A percentile compares a stretch with the other conserved stretches of the same genome.
Conservation (phyloP, 495 filamentous ascomycete genomes). For the Hypoxylon cercidicola region DNA sequence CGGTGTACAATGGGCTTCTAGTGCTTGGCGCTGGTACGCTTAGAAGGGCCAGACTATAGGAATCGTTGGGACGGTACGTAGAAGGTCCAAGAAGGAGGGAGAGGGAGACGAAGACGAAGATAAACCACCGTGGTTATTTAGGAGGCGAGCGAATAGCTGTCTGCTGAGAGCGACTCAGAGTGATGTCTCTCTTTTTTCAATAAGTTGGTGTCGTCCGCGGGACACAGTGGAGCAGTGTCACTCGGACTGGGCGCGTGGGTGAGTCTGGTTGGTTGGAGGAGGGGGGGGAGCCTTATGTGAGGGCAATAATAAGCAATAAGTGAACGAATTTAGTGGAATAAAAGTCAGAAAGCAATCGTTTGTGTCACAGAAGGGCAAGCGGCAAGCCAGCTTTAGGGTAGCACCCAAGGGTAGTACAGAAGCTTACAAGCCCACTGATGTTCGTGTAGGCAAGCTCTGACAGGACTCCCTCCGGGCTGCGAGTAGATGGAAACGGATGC, state of each 20-base stretch:
- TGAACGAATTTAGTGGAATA: slow-evolving; percentile 16
- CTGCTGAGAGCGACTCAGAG: slow-evolving; percentile 34
- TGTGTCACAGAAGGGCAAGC: slow-evolving; percentile 16
- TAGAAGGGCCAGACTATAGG: slow-evolving; percentile 3
- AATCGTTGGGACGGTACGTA: slow-evolving; percentile 18
- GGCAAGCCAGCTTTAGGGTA: slow-evolving; percentile 8
- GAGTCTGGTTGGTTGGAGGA: slow-evolving; percentile 35
- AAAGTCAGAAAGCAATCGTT: slow-evolving; percentile 18
- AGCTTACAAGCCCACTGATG: slow-evolving; percentile 20
- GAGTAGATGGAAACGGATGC: slow-evolving; percentile 31
- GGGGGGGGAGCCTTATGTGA: slow-evolving; percentile 28
- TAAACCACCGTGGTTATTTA: slow-evolving; percentile 25
- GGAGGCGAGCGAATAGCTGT: slow-evolving; percentile 26
- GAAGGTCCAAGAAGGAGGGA: slow-evolving; percentile 8
- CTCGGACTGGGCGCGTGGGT: slow-evolving; percentile 40
- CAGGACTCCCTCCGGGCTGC: slow-evolving; percentile 31
- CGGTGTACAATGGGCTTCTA: background rate
- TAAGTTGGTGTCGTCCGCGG: slow-evolving; percentile 28
- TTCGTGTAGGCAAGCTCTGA: slow-evolving; percentile 24
- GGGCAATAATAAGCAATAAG: slow-evolving; percentile 28
- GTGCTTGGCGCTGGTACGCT: slow-evolving; percentile 38
- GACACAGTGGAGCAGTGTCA: slow-evolving; percentile 46
- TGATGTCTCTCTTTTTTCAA: slow-evolving; percentile 23
- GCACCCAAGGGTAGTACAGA: slow-evolving; percentile 20
- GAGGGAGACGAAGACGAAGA: slow-evolving; percentile 6